A percentile compares a stretch with the other conserved stretches of the same genome.
Conservation (phyloP, 306 rosid species). For the Parietaria judaica region DNA sequence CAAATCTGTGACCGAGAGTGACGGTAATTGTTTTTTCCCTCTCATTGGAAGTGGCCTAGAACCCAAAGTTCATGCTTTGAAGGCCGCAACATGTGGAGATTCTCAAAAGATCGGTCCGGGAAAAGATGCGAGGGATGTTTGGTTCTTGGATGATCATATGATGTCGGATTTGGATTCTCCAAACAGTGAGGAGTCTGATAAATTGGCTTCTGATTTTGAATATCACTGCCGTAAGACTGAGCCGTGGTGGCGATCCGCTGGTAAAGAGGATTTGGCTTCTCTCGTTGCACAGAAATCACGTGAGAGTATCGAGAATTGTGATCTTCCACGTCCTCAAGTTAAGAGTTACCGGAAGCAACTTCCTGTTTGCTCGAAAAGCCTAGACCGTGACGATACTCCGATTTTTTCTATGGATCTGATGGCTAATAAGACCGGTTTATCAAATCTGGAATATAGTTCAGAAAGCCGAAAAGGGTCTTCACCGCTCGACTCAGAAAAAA, state of each 20-base stretch:
- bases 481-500: constrained; percentile 31
- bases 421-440: constrained; percentile 25
- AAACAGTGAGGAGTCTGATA: constrained; percentile 34
- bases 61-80: constrained; percentile 25
- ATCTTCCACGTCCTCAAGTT: constrained; percentile 68
- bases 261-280: constrained; percentile 72
- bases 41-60: constrained; percentile 21
- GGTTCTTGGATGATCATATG: constrained; percentile 39
- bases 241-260: constrained; percentile 78
- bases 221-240: constrained; percentile 46
- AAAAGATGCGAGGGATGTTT: constrained; percentile 35
- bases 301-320: constrained; percentile 69
- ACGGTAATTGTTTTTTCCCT: constrained; percentile 20
- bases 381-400: constrained; percentile 28
- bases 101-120: constrained; percentile 25
- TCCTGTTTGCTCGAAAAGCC: constrained; percentile 21
- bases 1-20: constrained; percentile 21
- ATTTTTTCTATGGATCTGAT: constrained; percentile 37
- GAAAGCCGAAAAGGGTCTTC: constrained; percentile 34
- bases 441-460: constrained; percentile 27
- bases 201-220: constrained; percentile 39
- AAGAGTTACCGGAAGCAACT: constrained; percentile 28
- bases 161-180: constrained; percentile 40
- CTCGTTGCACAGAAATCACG: constrained; percentile 77
- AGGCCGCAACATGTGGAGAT: constrained; percentile 29